Conservation (phyloP, 495 filamentous ascomycete species). For the Xylaria grammica region DNA sequence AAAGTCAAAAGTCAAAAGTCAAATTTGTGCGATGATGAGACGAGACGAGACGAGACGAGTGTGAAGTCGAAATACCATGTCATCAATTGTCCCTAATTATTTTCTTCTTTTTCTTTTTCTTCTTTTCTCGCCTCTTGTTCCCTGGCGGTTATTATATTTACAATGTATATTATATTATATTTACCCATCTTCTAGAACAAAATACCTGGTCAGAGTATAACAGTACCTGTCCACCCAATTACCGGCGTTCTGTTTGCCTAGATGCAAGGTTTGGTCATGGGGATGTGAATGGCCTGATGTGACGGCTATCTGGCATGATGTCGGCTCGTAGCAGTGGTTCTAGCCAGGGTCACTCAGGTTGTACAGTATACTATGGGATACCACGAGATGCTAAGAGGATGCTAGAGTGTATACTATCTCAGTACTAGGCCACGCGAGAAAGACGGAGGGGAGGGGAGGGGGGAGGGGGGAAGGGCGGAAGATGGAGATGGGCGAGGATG, state of each 20-base stretch:
- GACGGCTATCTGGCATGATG: conserved; percentile 23
- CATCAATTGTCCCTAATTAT: neutral
- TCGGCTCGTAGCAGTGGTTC: conserved; percentile 5
- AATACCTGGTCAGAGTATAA: neutral
- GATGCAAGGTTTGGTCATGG: conserved; percentile 22
- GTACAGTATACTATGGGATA: no score
- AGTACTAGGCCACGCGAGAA: no score
- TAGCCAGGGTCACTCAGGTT: conserved; percentile 7
- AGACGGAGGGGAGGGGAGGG: no score
- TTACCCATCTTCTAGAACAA: conserved; percentile 11
- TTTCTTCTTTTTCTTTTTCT: neutral
- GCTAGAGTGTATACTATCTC: no score
- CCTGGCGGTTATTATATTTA: neutral
- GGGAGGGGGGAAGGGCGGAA: no score
- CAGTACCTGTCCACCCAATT: conserved; percentile 14
- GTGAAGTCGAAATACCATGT: neutral
- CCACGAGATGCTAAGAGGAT: no score
- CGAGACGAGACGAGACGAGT: neutral
- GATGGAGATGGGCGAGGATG: no score
- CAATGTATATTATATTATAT: neutral
- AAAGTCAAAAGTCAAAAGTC: neutral
- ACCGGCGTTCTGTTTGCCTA: conserved; percentile 18
- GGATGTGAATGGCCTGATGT: conserved; percentile 21
- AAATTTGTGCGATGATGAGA: neutral
- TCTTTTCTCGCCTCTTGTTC: neutral